Evolutionary conservation across 768 basidiomycete genomes (phyloP).

Genomic region (Termitomyces sp.): DNA sequence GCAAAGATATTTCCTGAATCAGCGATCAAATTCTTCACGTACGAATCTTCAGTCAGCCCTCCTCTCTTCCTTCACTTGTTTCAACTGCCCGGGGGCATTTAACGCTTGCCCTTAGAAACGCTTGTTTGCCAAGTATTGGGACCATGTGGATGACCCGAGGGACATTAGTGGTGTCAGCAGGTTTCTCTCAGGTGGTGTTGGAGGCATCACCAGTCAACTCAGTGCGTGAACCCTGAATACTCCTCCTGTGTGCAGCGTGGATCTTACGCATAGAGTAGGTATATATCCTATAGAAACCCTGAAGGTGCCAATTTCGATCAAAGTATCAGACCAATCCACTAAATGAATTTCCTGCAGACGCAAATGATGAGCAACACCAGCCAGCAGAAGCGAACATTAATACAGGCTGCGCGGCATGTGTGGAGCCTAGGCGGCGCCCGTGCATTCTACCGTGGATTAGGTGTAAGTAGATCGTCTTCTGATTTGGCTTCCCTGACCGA

Average conservation of each 20-base stretch:
- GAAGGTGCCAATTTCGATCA: slow-evolving; percentile 48
- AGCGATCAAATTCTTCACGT: slow-evolving; percentile 96
- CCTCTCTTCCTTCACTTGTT: slow-evolving; percentile 5
- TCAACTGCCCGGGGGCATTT: neutral
- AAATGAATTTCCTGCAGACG: slow-evolving; percentile 40
- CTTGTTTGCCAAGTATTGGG: slow-evolving; percentile 87
- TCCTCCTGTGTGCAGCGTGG: slow-evolving; percentile 12
- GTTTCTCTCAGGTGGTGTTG: slow-evolving; percentile 93
- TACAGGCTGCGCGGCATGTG: slow-evolving; percentile 61
- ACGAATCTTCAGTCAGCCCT: slow-evolving; percentile 79
- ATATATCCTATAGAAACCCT: slow-evolving; percentile 97
- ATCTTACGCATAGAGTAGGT: slow-evolving; percentile 38
- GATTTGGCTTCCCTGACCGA: slow-evolving; percentile 8
- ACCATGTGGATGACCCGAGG: slow-evolving; percentile 82
- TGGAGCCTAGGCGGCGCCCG: slow-evolving; percentile 76
- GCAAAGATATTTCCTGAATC: slow-evolving; percentile 97
- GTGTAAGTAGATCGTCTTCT: slow-evolving; percentile 46
- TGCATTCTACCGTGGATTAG: slow-evolving; percentile 88
- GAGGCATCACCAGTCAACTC: slow-evolving; percentile 90
- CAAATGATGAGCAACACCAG: slow-evolving; percentile 94
- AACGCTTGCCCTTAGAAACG: slow-evolving; percentile 63
- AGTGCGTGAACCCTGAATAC: slow-evolving; percentile 42
- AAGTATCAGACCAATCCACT: slow-evolving; percentile 1
- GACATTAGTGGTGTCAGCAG: slow-evolving; percentile 90
- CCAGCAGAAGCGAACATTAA: slow-evolving; percentile 48